Conservation (phyloP, 768 basidiomycete genomes). For the Suillus subalutaceus region DNA sequence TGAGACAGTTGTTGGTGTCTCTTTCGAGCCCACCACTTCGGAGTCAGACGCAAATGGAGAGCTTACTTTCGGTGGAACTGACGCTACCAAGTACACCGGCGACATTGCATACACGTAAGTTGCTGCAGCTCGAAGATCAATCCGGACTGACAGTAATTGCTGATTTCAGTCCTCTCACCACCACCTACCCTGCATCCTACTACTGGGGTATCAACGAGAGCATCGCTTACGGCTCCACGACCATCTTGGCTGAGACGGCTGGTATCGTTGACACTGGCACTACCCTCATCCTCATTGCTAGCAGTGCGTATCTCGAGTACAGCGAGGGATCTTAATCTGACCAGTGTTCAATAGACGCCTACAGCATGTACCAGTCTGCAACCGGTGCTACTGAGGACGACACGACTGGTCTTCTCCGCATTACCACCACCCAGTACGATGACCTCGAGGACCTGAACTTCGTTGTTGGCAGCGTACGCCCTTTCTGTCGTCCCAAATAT, state of each 20-base stretch:
- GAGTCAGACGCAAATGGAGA: slow-evolving; percentile 46
- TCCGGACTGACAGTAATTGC: slow-evolving; percentile 8
- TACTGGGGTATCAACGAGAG: slow-evolving; percentile 68
- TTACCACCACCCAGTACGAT: slow-evolving; percentile 54
- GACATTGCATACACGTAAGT: slow-evolving; percentile 45
- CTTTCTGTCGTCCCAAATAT: not conserved
- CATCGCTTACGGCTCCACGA: slow-evolving; percentile 50
- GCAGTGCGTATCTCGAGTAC: slow-evolving; percentile 29
- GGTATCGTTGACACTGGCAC: slow-evolving; percentile 68
- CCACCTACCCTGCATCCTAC: slow-evolving; percentile 44
- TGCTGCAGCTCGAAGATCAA: not conserved
- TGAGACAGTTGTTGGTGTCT: slow-evolving; percentile 48
- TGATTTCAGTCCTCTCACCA: slow-evolving; percentile 46
- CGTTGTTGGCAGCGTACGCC: slow-evolving; percentile 46
- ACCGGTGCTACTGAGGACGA: slow-evolving; percentile 43
- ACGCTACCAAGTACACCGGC: slow-evolving; percentile 34
- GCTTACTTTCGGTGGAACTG: slow-evolving; percentile 48
- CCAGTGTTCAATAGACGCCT: slow-evolving; percentile 34
- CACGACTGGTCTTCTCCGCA: slow-evolving; percentile 49
- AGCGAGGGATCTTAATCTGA: slow-evolving; percentile 7
- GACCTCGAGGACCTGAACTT: slow-evolving; percentile 61
- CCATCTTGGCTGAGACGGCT: slow-evolving; percentile 48
- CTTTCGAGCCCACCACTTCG: slow-evolving; percentile 49
- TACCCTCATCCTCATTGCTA: slow-evolving; percentile 52
- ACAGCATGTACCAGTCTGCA: slow-evolving; percentile 42